Base-by-base conservation (phyloP, 1,139 yeast species). In the Debaryomyces sp. region DNA sequence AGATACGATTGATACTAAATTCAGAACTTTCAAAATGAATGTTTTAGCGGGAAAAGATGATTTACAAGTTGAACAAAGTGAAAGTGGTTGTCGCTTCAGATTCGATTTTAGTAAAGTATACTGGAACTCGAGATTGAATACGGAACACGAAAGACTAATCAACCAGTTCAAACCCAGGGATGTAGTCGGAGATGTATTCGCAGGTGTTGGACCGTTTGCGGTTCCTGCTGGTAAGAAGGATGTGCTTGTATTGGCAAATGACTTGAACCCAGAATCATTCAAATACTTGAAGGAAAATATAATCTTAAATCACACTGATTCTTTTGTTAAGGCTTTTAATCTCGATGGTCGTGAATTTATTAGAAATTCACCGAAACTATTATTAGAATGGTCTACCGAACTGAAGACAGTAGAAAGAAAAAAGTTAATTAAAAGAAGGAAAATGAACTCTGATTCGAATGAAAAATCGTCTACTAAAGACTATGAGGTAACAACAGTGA, bases 171-270 rank as follows among this genome's bases (percentile, higher is more conserved):
- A 78, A 52, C 73, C 79, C 2, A 78, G 84, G 9, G 88, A 87
- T 51, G 88, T 89, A 2, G 89, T 95, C 0, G 90, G 91, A 56
- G 99, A 95, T 71, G 98, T 91, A 0, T 89, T 95, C 81, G 99
- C 97, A 0, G 99, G 99, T 33, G 99, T 95, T 2, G 99, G 99
- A 0, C 99, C 99, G 2, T 95, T 95, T 73, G 95, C 96, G 1
- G 83, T 94, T 0, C 99, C 99, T 0, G 97, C 97, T 1, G 99
- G 92, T 15, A 91, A 88, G 66, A 89, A 87, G 52, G 78, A 80
- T 17, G 89, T 85, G 3, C 67, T 92, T 47, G 96, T 89, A 0
- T 73, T 92, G 59, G 97, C 98, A 15, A 95, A 92, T 64, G 99
- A 95, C 65, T 75, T 95, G 62, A 95, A 95, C 61, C 98, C 98